These are phyloP conservation scores for Ottelia alismoides DNA, from an alignment of 106 monocot species.

Conservation along the genomic window DNA sequence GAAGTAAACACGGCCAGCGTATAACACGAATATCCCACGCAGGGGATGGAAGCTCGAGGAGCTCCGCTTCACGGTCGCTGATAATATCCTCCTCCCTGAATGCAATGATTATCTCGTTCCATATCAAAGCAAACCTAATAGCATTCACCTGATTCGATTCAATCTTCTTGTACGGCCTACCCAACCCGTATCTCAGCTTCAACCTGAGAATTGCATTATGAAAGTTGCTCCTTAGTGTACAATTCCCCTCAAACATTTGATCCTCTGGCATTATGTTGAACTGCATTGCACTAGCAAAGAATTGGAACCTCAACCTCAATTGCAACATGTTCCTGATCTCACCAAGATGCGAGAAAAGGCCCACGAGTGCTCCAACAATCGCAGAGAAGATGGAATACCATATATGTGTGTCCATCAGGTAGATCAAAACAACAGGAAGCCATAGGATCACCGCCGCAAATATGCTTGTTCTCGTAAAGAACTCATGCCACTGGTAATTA, in stretches of 20 bases:
- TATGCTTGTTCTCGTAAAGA: constrained; percentile 11
- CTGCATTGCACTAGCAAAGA: constrained; percentile 25
- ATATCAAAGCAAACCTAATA: constrained; percentile 18
- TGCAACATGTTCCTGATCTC: constrained; percentile 22
- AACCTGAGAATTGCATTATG: constrained; percentile 12
- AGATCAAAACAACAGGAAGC: constrained; percentile 21
- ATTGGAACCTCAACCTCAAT: constrained; percentile 20
- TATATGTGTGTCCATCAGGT: constrained; percentile 22
- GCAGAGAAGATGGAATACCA: constrained; percentile 27
- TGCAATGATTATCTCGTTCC: constrained; percentile 15
- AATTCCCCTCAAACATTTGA: constrained; percentile 5
- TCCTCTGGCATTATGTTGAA: constrained; percentile 19
- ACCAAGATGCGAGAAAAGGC: constrained; percentile 22
- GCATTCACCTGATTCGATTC: constrained; percentile 19
- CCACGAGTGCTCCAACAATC: constrained; percentile 17
- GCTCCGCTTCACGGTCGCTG: constrained; percentile 21
- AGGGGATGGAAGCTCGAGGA: constrained; percentile 16
- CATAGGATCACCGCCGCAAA: constrained; percentile 13
- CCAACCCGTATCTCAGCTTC: constrained; percentile 21
- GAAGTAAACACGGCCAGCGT: constrained; percentile 19
- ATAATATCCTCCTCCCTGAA: constrained; percentile 25
- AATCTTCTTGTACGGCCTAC: constrained; percentile 19
- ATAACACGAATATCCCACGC: constrained; percentile 15
- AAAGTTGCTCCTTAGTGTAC: constrained; percentile 11
- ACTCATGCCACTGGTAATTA: constrained; percentile 15